Percentiles rank a stretch among this genome's conserved stretches.
phyloP scores from a whole-genome alignment of 2,329 filamentous ascomycete genomes.

The Whalleya microplaca region DNA sequence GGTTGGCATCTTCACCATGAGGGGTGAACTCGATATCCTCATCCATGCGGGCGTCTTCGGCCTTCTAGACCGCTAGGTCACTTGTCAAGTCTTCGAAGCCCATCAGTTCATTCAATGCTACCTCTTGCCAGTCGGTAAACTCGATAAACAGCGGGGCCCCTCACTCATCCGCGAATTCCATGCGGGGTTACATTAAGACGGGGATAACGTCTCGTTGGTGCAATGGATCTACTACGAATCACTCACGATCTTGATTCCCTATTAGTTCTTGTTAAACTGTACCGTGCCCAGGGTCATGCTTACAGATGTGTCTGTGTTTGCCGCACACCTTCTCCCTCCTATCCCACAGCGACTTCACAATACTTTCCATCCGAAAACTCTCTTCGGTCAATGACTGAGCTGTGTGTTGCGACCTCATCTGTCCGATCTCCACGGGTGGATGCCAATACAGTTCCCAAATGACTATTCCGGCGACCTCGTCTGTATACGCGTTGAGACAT shows the following conservation, averaged over 20 bases:
- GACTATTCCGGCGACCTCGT: conserved; percentile 26
- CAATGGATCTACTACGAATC: conserved; percentile 27
- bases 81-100: conserved; percentile 23
- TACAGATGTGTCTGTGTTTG: conserved; percentile 23
- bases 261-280: no score
- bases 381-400: conserved; percentile 16
- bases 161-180: conserved; percentile 24
- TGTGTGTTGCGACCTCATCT: conserved; percentile 18
- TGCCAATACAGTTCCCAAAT: conserved; percentile 28
- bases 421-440: conserved; percentile 9
- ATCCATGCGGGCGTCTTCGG: conserved; percentile 9
- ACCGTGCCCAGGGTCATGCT: conserved; percentile 1
- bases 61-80: conserved; percentile 17
- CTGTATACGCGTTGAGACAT: conserved; percentile 24
- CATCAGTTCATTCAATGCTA: conserved; percentile 16
- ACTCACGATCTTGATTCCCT: conserved; percentile 19
- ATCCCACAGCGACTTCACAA: conserved; percentile 19
- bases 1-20: conserved; percentile 30
- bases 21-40: conserved; percentile 20
- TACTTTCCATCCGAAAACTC: conserved; percentile 18
- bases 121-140: conserved; percentile 7
- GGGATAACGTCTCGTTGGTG: conserved; percentile 21
- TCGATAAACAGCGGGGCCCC: conserved; percentile 26
- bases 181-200: conserved; percentile 22
- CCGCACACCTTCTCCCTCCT: conserved; percentile 29